Percentiles rank a stretch among this genome's conserved stretches.
Evolutionary conservation across 1,284 basidiomycete genomes (phyloP).

Genomic region (Apiotrichum porosum): DNA sequence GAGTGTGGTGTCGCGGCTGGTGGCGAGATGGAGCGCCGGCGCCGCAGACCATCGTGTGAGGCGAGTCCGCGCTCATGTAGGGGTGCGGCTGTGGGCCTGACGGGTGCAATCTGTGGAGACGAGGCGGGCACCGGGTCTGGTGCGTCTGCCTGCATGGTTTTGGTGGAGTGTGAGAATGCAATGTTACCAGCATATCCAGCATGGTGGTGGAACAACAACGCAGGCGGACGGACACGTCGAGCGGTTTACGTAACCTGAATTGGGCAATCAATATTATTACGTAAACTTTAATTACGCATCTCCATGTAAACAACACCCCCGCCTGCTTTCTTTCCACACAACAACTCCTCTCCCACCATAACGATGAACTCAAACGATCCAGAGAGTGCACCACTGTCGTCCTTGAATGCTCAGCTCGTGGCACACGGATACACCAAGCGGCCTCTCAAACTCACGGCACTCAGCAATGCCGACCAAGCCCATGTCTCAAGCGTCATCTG

Average conservation of each 20-base stretch:
- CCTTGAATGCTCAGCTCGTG: constrained; percentile 69
- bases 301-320: not conserved
- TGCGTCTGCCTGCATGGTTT: constrained; percentile 17
- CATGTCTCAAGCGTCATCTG: constrained; percentile 67
- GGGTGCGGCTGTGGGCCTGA: not conserved
- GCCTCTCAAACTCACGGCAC: constrained; percentile 57
- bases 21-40: not conserved
- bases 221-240: too few relatives aligned
- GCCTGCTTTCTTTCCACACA: constrained; percentile 6
- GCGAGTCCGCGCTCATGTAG: not conserved
- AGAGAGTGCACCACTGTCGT: constrained; percentile 37
- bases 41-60: constrained; percentile 4
- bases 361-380: not conserved
- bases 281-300: constrained; percentile 2
- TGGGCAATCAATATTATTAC: too few relatives aligned
- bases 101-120: constrained; percentile 7
- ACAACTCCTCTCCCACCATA: not conserved
- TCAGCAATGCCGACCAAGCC: constrained; percentile 60
- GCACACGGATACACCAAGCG: constrained; percentile 69
- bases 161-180: not conserved
- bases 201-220: not conserved
- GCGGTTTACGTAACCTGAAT: too few relatives aligned
- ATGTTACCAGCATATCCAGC: not conserved
- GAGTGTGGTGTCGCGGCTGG: not conserved
- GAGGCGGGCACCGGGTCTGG: constrained; percentile 8